Conservation (phyloP, 1,284 basidiomycete genomes). For the Paramarasmius palmivorus region DNA sequence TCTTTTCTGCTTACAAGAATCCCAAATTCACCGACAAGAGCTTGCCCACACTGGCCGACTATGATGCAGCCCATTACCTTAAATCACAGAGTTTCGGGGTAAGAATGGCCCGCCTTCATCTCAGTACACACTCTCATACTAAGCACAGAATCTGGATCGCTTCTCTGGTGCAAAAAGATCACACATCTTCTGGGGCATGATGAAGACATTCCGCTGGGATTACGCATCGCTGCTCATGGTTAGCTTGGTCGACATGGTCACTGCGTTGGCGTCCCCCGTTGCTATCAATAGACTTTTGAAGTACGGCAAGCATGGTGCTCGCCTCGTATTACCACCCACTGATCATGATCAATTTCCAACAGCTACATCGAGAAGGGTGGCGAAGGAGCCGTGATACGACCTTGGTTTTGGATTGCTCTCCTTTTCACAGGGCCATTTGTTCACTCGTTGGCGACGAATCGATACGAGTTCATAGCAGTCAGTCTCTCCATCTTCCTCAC, state of each 20-base stretch:
- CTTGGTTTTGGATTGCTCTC: slow-evolving; percentile 45
- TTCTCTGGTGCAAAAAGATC: slow-evolving; percentile 20
- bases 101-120: slow-evolving; percentile 15
- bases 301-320: slow-evolving; percentile 12
- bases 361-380: slow-evolving; percentile 47
- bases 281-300: slow-evolving; percentile 35
- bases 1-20: slow-evolving; percentile 30
- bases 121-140: slow-evolving; percentile 12
- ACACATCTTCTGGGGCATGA: slow-evolving; percentile 26
- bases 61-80: slow-evolving; percentile 34
- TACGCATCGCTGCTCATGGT: slow-evolving; percentile 9
- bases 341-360: neutral
- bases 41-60: slow-evolving; percentile 51
- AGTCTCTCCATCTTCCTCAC: slow-evolving; percentile 17
- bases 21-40: slow-evolving; percentile 31
- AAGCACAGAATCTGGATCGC: slow-evolving; percentile 21
- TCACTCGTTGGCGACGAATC: slow-evolving; percentile 37
- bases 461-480: slow-evolving; percentile 50
- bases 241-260: slow-evolving; percentile 22
- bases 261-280: slow-evolving; percentile 34
- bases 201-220: slow-evolving; percentile 10
- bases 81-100: slow-evolving; percentile 24
- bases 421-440: slow-evolving; percentile 33
- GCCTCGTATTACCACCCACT: neutral
- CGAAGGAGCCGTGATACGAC: slow-evolving; percentile 33